phyloP scores from a whole-genome alignment of 2,329 filamentous ascomycete species.

The Didymella segeticola region DNA sequence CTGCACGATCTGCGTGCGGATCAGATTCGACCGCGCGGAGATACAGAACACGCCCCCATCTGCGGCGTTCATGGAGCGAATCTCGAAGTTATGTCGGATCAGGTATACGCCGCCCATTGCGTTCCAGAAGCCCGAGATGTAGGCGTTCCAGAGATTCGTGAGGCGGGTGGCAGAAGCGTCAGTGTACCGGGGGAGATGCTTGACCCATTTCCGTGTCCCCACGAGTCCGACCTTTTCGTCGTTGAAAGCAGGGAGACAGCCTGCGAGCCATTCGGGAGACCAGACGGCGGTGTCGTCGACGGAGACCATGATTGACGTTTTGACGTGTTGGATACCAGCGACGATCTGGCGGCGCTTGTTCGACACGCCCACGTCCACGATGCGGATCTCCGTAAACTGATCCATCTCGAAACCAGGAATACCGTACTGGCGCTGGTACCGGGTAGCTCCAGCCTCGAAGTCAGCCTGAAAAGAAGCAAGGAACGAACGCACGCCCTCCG shows the following conservation, averaged over 20 bases:
- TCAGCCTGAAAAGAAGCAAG: not conserved
- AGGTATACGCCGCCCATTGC: conserved; percentile 35
- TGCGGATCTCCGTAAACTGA: not conserved
- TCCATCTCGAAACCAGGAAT: not conserved
- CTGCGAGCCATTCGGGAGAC: conserved; percentile 21
- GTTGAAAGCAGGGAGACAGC: conserved; percentile 27
- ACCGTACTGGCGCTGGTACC: conserved; percentile 18
- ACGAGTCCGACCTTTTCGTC: conserved; percentile 28
- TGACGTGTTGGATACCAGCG: conserved; percentile 12
- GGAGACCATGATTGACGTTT: conserved; percentile 20
- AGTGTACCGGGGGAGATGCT: conserved; percentile 11
- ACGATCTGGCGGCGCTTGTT: conserved; percentile 32
- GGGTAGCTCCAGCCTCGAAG: conserved; percentile 4
- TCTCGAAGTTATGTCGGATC: conserved; percentile 46
- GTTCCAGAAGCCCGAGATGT: conserved; percentile 31
- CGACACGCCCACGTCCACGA: conserved; percentile 18
- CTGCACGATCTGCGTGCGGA: conserved; percentile 34
- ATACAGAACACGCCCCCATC: conserved; percentile 44
- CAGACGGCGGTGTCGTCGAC: conserved; percentile 32
- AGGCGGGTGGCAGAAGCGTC: not conserved
- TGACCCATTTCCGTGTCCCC: conserved; percentile 34
- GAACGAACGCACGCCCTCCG: conserved; percentile 7
- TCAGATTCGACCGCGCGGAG: conserved; percentile 39
- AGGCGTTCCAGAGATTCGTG: conserved; percentile 13
- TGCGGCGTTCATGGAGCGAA: conserved; percentile 35